Base-by-base conservation (phyloP, 305 asterid species). In the Coffea humblotiana region DNA sequence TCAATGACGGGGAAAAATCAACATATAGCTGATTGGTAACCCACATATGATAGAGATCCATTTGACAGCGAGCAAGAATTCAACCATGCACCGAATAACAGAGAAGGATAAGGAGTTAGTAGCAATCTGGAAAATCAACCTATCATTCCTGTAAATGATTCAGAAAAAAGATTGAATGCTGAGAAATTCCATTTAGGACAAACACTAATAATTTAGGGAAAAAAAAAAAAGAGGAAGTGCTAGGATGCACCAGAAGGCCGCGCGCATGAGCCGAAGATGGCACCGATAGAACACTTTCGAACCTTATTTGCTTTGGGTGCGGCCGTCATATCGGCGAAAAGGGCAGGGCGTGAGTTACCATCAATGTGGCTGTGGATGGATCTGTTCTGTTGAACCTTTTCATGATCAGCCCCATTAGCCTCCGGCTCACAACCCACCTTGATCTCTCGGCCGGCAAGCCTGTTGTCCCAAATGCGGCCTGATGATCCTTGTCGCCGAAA, bases 221-320 rank as follows among this genome's bases (percentile, higher is more conserved):
- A 32, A 32, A 32, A 29, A 32, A 32, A 32, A 1, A 32, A 32
- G 32, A 32, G 1, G 40, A 60, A 18, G 23, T 40, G 32, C 70
- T 80, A 88, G 40, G 91, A 72, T 61, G 85, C 79, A 32, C 32
- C 32, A n/a, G 74, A 71, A 3, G 90, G 75, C 29, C 85, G 71
- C 7, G 74, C 60, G 9, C 92, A 90, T 61, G 85, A 79, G 16
- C 83, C 79, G 47, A 90, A 86, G 45, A 90, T 70, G 72, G 90
- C 84, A 74, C 81, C 25, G 51, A 87, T 67, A 43, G 69, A 81
- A 56, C 90, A 83, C 76, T 85, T 81, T 4, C 78, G 88, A 14
- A 25, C 72, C 83, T 91, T 89, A 19, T 45, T 29, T 6, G 72
- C 7, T 45, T 21, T 37, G 3, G 78, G 64, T 43, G 29, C 40